These are phyloP conservation scores for Speleostelium caveatum DNA, from an alignment of 78 protist species.

Conservation along the genomic window DNA sequence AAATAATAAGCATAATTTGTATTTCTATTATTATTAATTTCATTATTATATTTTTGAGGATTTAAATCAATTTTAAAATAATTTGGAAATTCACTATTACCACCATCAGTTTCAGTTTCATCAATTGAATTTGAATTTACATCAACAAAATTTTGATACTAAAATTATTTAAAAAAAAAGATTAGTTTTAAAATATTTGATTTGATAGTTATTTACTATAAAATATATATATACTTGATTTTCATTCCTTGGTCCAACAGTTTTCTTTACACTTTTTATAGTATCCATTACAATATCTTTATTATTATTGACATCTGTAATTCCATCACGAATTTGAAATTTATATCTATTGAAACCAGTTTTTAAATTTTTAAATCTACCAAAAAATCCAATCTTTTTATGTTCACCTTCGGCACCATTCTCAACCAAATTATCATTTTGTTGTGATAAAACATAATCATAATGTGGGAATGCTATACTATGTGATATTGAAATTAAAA, in stretches of 20 bases:
- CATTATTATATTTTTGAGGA: not conserved
- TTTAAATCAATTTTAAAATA: too few species aligned
- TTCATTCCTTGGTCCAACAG: not conserved
- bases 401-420: not conserved
- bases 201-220: too few species aligned
- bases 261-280: conserved; percentile 6
- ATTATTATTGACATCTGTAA: not conserved
- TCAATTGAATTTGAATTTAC: too few species aligned
- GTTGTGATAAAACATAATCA: not conserved
- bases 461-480: conserved; percentile 5
- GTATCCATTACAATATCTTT: conserved; percentile 47
- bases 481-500: conserved; percentile 9
- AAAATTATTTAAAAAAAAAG: not conserved
- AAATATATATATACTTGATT: not conserved
- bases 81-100: not conserved
- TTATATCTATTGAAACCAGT: conserved; percentile 26
- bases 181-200: not conserved
- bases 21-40: too few species aligned
- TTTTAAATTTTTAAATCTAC: not conserved
- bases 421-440: not conserved
- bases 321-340: conserved; percentile 3
- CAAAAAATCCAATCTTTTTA: not conserved
- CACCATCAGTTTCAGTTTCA: not conserved
- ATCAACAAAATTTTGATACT: not conserved
- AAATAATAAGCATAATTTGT: not conserved